Percentiles rank a stretch among this genome's conserved stretches.
Conservation (phyloP, 2,329 filamentous ascomycete genomes). For the Nothomitra cinnamomea region DNA sequence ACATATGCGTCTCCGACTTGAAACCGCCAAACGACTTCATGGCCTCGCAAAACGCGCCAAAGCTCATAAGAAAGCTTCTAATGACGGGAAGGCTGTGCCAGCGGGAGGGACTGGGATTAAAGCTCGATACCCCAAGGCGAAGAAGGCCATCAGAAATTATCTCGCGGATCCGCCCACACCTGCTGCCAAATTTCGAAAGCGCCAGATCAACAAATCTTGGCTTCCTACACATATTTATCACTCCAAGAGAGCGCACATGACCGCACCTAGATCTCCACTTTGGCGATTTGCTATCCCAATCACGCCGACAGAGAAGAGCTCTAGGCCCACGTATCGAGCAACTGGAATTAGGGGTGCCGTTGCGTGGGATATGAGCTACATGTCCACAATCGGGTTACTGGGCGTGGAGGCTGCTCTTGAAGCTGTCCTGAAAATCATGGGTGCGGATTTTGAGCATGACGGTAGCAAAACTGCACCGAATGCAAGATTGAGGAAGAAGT, state of each 20-base stretch:
- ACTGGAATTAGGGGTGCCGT: slow-evolving; percentile 59
- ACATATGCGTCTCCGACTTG: slow-evolving; percentile 39
- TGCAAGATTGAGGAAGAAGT: slow-evolving; percentile 40
- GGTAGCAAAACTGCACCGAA: slow-evolving; percentile 43
- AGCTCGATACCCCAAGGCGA: not conserved
- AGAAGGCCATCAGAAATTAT: slow-evolving; percentile 25
- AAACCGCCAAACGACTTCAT: slow-evolving; percentile 57
- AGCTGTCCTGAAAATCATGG: slow-evolving; percentile 47
- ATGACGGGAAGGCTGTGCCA: not conserved
- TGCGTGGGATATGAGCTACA: slow-evolving; percentile 88
- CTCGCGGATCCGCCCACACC: slow-evolving; percentile 48
- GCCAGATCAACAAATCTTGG: slow-evolving; percentile 82
- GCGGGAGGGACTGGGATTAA: not conserved
- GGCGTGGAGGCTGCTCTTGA: slow-evolving; percentile 48
- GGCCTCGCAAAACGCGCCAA: slow-evolving; percentile 33
- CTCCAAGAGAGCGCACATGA: slow-evolving; percentile 82
- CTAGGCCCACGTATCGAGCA: slow-evolving; percentile 71
- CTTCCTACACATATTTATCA: slow-evolving; percentile 90
- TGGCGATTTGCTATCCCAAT: slow-evolving; percentile 83
- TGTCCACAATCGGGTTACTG: slow-evolving; percentile 67
- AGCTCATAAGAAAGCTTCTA: slow-evolving; percentile 47
- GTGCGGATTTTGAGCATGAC: slow-evolving; percentile 27
- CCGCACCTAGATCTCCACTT: slow-evolving; percentile 55
- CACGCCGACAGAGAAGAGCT: slow-evolving; percentile 77
- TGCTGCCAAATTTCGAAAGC: slow-evolving; percentile 59